Conservation (phyloP, 495 filamentous ascomycete genomes). For the Letharia lupina region DNA sequence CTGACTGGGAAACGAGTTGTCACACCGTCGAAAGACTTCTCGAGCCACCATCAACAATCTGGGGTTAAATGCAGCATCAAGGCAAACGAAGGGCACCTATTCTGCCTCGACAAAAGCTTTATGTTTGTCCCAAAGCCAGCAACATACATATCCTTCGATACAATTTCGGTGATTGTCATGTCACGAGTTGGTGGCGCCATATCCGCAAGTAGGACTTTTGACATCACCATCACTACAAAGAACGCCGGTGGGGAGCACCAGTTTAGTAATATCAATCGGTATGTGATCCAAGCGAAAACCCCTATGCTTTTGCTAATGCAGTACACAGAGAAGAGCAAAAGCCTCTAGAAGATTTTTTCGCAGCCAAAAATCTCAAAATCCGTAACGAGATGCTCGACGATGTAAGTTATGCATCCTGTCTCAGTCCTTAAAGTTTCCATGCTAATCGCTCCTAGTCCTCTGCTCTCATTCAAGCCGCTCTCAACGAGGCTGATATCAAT, state of each 20-base stretch:
- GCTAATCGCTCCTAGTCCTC: neutral
- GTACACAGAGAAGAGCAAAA: constrained; percentile 74
- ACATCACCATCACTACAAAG: constrained; percentile 88
- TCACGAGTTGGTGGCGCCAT: constrained; percentile 91
- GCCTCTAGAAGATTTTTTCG: constrained; percentile 92
- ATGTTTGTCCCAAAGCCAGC: constrained; percentile 99
- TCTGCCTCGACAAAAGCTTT: constrained; percentile 95
- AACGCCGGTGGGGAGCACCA: constrained; percentile 68
- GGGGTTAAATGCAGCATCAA: constrained; percentile 99
- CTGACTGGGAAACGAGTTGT: constrained; percentile 89
- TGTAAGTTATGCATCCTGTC: constrained; percentile 30
- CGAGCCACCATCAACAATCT: constrained; percentile 79
- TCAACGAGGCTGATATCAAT: constrained; percentile 66
- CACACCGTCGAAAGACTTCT: constrained; percentile 85
- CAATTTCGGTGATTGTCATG: constrained; percentile 82
- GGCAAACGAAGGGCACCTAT: constrained; percentile 93
- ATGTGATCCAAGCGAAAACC: constrained; percentile 20
- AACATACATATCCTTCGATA: constrained; percentile 90
- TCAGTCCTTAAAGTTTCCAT: neutral
- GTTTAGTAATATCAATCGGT: constrained; percentile 98
- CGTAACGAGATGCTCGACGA: constrained; percentile 91
- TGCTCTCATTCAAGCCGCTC: constrained; percentile 66
- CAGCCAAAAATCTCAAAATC: constrained; percentile 81
- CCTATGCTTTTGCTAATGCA: constrained; percentile 7
- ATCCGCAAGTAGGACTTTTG: constrained; percentile 90